These are phyloP conservation scores for Ajuga chamaepitys DNA, from an alignment of 257 asterid genomes.

Conservation along the genomic window DNA sequence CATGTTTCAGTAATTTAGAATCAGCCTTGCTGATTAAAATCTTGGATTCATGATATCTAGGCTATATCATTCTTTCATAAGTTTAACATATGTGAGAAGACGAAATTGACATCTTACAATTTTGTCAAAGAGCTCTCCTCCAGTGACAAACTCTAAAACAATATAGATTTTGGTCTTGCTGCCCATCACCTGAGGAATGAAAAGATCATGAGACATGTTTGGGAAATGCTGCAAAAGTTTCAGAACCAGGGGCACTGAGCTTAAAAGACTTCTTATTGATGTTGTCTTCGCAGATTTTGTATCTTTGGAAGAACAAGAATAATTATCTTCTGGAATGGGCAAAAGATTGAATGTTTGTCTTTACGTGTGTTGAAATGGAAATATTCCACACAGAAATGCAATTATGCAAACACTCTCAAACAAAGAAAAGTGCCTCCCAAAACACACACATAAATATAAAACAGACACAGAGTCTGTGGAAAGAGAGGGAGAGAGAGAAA, in stretches of 20 bases:
- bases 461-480: constrained; percentile 2
- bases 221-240: neutral
- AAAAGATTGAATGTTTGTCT: no score
- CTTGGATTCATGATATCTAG: neutral
- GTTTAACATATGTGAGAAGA: neutral
- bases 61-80: neutral
- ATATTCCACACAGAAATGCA: neutral
- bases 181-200: constrained; percentile 69
- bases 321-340: no score
- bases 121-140: constrained; percentile 95
- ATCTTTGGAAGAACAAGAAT: no score
- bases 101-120: constrained; percentile 50
- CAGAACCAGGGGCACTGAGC: no score
- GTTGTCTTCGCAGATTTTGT: no score
- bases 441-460: neutral
- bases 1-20: no score
- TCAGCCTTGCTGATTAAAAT: no score
- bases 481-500: constrained; percentile 17
- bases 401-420: neutral
- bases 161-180: constrained; percentile 92
- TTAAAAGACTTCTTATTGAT: no score
- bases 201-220: neutral
- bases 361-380: no score
- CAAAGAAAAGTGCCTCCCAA: neutral
- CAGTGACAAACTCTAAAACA: constrained; percentile 82